Percentiles rank a stretch among this genome's conserved stretches.
phyloP scores from a whole-genome alignment of 306 rosid species.

The Acacia melanoxylon region DNA sequence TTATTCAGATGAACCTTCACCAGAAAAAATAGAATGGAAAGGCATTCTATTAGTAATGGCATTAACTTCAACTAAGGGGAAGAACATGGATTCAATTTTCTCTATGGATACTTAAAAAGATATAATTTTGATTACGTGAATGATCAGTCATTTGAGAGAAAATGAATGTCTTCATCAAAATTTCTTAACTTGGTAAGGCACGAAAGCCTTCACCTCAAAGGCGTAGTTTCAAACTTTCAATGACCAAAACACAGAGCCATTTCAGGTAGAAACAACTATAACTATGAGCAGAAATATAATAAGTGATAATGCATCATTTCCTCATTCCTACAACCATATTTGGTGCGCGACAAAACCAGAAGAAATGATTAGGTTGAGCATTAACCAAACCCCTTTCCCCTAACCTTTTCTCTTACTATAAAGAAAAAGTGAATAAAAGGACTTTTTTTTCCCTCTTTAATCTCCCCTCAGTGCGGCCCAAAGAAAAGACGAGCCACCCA shows the following conservation, averaged over 20 bases:
- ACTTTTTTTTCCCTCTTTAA: slow-evolving; percentile 40
- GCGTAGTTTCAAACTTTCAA: slow-evolving; percentile 20
- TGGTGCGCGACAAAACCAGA: slow-evolving; percentile 30
- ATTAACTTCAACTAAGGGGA: background rate
- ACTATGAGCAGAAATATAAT: slow-evolving; percentile 30
- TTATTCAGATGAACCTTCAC: slow-evolving; percentile 6
- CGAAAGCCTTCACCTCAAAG: slow-evolving; percentile 1
- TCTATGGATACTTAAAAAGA: background rate
- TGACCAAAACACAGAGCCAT: slow-evolving; percentile 29
- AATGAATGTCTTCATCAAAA: background rate
- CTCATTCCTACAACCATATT: slow-evolving; percentile 22
- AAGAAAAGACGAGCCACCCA: slow-evolving; percentile 40
- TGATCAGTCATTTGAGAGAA: background rate
- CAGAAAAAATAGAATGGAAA: slow-evolving; percentile 28
- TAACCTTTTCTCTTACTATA: slow-evolving; percentile 26
- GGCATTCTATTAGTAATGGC: slow-evolving; percentile 20
- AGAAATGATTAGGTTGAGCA: slow-evolving; percentile 29
- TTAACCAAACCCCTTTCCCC: slow-evolving; percentile 33
- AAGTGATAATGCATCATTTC: slow-evolving; percentile 9
- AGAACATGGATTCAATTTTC: slow-evolving; percentile 15
- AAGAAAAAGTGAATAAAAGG: slow-evolving; percentile 32
- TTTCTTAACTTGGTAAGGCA: background rate
- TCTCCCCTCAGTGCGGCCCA: slow-evolving; percentile 47
- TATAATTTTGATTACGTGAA: background rate
- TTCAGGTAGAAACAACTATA: slow-evolving; percentile 20